These are phyloP conservation scores for Salicornia ramosissima DNA, from an alignment of 148 eudicot species.

Conservation along the genomic window DNA sequence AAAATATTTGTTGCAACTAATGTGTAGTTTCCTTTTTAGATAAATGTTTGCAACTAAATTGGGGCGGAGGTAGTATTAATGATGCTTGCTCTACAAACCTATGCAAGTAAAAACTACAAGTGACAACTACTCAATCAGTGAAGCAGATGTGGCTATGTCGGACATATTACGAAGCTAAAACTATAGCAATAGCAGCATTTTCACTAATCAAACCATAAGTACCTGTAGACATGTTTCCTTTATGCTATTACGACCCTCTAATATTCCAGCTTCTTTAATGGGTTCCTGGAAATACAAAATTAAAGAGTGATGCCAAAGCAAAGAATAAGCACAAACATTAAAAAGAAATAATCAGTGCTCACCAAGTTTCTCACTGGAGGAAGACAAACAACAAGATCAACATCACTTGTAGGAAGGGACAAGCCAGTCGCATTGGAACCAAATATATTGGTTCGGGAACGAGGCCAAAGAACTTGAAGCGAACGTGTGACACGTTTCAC, in stretches of 20 bases:
- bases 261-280: conserved; percentile 97
- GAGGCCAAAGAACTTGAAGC: conserved; percentile 98
- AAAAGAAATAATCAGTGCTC: conserved; percentile 25
- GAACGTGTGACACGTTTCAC: conserved; percentile 93
- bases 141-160: background rate
- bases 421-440: conserved; percentile 97
- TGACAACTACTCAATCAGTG: background rate
- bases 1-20: too few relatives aligned
- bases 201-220: conserved; percentile 7
- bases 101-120: background rate
- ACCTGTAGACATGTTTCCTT: conserved; percentile 99
- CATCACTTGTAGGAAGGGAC: conserved; percentile 96
- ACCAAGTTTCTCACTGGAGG: conserved; percentile 99
- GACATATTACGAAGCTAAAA: background rate
- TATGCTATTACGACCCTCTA: conserved; percentile 97
- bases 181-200: background rate
- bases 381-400: conserved; percentile 95
- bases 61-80: too few relatives aligned
- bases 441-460: conserved; percentile 81
- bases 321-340: conserved; percentile 5
- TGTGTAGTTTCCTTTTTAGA: too few relatives aligned
- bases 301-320: background rate
- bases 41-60: too few relatives aligned
- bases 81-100: background rate
- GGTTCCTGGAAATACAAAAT: conserved; percentile 60